Conservation (phyloP, 768 basidiomycete genomes). For the Melanogaster broomeanus region DNA sequence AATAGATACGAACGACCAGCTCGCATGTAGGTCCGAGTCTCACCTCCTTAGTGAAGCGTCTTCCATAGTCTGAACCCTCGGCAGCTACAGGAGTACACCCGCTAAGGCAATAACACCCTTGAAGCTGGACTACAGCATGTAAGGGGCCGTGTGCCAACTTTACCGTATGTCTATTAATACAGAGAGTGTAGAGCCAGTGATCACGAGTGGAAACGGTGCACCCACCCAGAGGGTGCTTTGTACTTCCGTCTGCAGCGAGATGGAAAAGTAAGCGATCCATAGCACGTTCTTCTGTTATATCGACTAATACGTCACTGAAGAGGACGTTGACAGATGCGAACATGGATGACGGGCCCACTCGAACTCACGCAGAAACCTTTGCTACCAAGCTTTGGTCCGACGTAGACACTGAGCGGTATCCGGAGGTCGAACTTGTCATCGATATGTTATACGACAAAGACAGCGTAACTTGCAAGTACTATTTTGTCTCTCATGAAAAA, state of each 20-base stretch:
- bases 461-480: background rate
- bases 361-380: background rate
- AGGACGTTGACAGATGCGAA: background rate
- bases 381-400: background rate
- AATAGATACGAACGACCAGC: background rate
- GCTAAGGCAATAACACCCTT: background rate
- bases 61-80: background rate
- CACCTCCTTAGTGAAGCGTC: background rate
- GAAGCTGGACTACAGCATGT: background rate
- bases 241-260: background rate
- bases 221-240: background rate
- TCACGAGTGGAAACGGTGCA: background rate
- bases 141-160: background rate
- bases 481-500: background rate
- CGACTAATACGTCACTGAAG: background rate
- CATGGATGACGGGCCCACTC: background rate
- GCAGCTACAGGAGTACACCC: background rate
- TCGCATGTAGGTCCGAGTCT: background rate
- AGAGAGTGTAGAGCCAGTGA: background rate
- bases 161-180: background rate
- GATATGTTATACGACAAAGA: background rate
- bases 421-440: background rate
- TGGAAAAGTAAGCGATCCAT: background rate
- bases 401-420: no score
- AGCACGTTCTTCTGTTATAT: background rate